A percentile compares a stretch with the other conserved stretches of the same genome.
These are phyloP conservation scores for Ettlia oleoabundans DNA, from an alignment of 139 green algal genomes.

Conservation along the genomic window DNA sequence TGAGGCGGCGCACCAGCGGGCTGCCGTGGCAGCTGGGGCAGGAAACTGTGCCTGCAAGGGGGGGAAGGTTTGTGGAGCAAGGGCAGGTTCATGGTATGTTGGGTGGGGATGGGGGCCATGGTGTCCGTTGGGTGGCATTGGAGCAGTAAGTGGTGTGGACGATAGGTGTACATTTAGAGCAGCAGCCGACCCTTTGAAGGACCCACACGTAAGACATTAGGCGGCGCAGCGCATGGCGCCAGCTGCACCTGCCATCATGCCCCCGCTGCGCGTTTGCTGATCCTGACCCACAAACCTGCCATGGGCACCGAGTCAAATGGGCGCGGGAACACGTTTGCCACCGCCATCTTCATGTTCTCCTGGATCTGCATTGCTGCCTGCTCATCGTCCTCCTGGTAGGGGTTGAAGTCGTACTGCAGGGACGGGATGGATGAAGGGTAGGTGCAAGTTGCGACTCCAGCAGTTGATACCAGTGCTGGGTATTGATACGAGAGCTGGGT, in stretches of 20 bases:
- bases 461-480: no score
- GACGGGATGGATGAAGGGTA: no score
- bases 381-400: constrained; percentile 14
- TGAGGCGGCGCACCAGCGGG: constrained; percentile 38
- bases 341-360: constrained; percentile 53
- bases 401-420: constrained; percentile 38
- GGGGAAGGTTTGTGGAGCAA: no score
- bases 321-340: constrained; percentile 42
- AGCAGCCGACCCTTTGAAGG: neutral
- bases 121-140: no score
- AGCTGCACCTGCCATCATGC: neutral
- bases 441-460: no score
- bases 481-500: no score
- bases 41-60: constrained; percentile 45
- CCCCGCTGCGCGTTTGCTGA: neutral
- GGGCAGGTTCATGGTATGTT: neutral
- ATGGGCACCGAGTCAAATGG: constrained; percentile 10
- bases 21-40: constrained; percentile 46
- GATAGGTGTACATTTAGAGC: no score
- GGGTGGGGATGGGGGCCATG: neutral
- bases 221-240: neutral
- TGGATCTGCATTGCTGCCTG: constrained; percentile 37
- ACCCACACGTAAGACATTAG: neutral
- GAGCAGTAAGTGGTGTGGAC: no score
- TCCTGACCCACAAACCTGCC: neutral